phyloP scores from a whole-genome alignment of 2,329 filamentous ascomycete species.

The Stagonosporopsis rhizophila region DNA sequence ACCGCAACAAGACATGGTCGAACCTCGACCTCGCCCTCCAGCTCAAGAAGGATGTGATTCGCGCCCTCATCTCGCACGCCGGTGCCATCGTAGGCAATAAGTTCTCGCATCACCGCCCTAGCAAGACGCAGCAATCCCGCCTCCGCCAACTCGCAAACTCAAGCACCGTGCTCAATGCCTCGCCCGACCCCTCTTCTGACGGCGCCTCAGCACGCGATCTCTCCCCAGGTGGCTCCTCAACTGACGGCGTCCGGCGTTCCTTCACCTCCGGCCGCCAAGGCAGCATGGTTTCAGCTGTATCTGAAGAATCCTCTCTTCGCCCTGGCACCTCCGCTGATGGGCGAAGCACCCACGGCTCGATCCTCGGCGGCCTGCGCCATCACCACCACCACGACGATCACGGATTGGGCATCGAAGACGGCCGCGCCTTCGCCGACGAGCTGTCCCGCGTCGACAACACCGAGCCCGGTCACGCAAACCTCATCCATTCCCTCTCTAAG shows the following conservation, averaged over 20 bases:
- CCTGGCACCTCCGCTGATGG: constrained; percentile 26
- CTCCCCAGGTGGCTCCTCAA: constrained; percentile 40
- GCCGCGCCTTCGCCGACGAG: constrained; percentile 47
- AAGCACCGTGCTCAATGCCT: constrained; percentile 65
- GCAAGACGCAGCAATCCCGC: constrained; percentile 76
- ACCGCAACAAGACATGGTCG: constrained; percentile 98
- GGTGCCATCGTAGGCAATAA: constrained; percentile 98
- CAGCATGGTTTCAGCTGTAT: constrained; percentile 38
- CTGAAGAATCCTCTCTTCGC: constrained; percentile 37
- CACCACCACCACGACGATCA: constrained; percentile 17
- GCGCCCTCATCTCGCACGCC: constrained; percentile 91
- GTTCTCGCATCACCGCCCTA: constrained; percentile 86
- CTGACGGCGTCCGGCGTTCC: constrained; percentile 34
- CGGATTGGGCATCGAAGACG: constrained; percentile 36
- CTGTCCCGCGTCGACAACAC: constrained; percentile 45
- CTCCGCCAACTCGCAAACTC: constrained; percentile 85
- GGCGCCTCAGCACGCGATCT: constrained; percentile 42
- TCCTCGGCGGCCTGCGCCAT: constrained; percentile 30
- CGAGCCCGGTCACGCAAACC: constrained; percentile 42
- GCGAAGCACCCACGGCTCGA: constrained; percentile 33
- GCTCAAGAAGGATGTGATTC: constrained; percentile 92
- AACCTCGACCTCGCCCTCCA: constrained; percentile 93
- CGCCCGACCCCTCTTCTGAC: constrained; percentile 45
- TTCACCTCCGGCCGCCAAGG: constrained; percentile 44
- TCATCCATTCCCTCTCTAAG: constrained; percentile 43